phyloP scores from a whole-genome alignment of 2,329 filamentous ascomycete species.

The Orbilia brochopaga region DNA sequence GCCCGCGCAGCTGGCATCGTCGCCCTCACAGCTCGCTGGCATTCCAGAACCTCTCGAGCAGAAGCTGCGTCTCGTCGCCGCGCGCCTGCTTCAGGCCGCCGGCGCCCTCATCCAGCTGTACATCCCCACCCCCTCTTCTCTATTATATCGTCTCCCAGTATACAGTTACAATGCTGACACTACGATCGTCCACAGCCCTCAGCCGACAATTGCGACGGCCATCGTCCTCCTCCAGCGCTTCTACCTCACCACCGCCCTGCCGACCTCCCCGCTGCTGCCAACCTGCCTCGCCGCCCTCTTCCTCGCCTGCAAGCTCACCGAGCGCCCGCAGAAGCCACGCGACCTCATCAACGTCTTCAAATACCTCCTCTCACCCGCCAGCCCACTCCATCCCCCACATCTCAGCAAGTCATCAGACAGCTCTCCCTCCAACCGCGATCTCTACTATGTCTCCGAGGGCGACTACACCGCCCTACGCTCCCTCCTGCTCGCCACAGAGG shows the following conservation, averaged over 20 bases:
- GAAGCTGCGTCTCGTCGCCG: slow-evolving; percentile 72
- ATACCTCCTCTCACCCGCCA: slow-evolving; percentile 73
- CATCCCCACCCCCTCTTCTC: slow-evolving; percentile 60
- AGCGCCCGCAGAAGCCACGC: slow-evolving; percentile 75
- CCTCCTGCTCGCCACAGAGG: slow-evolving; percentile 75
- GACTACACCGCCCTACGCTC: slow-evolving; percentile 71
- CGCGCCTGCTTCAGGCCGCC: slow-evolving; percentile 76
- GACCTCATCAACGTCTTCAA: slow-evolving; percentile 84
- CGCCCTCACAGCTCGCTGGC: slow-evolving; percentile 64
- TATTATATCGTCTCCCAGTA: background rate
- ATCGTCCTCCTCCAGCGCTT: slow-evolving; percentile 51
- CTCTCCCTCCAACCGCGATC: slow-evolving; percentile 54
- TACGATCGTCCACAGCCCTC: slow-evolving; percentile 51
- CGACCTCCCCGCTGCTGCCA: slow-evolving; percentile 64
- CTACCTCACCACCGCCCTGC: slow-evolving; percentile 51
- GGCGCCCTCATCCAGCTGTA: slow-evolving; percentile 82
- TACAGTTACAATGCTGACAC: slow-evolving; percentile 6
- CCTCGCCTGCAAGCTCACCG: slow-evolving; percentile 76
- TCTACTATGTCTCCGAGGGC: slow-evolving; percentile 75
- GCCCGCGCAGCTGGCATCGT: slow-evolving; percentile 70
- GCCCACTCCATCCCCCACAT: slow-evolving; percentile 61
- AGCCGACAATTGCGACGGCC: slow-evolving; percentile 53
- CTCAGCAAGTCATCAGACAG: slow-evolving; percentile 53
- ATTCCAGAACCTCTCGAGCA: slow-evolving; percentile 74
- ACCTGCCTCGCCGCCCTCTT: slow-evolving; percentile 82